Conservation (phyloP, 2,329 filamentous ascomycete species). For the Aspergillus sp. region DNA sequence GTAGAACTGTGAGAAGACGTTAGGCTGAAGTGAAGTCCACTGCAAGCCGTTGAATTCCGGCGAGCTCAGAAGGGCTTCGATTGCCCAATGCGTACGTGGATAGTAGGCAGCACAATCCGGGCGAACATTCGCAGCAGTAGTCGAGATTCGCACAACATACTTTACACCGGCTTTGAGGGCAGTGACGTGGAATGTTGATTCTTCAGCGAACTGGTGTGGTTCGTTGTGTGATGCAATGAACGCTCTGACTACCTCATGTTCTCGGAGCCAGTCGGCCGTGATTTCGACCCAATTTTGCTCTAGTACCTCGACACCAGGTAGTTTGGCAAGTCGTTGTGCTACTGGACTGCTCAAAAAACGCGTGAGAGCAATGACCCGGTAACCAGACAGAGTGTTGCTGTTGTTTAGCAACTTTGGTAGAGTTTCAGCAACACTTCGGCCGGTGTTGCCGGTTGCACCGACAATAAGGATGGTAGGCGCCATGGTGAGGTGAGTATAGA, state of each 20-base stretch:
- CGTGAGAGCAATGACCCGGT: constrained; percentile 28
- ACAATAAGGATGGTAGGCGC: constrained; percentile 29
- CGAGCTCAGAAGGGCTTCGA: constrained; percentile 32
- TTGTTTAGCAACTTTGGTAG: constrained; percentile 18
- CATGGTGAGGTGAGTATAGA: constrained; percentile 14
- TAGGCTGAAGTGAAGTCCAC: constrained; percentile 39
- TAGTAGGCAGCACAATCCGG: constrained; percentile 33
- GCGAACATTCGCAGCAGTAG: constrained; percentile 30
- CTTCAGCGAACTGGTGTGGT: constrained; percentile 35
- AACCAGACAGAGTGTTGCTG: constrained; percentile 6
- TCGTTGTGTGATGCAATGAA: constrained; percentile 37
- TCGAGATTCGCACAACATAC: constrained; percentile 41
- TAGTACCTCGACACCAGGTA: constrained; percentile 29
- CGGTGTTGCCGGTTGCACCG: constrained; percentile 37
- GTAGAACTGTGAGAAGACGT: constrained; percentile 21
- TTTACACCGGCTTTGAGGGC: constrained; percentile 32
- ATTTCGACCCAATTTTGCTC: constrained; percentile 35
- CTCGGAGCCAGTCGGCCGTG: constrained; percentile 35
- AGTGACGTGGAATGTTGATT: constrained; percentile 31
- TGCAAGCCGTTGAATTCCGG: constrained; percentile 29
- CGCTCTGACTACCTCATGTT: constrained; percentile 28
- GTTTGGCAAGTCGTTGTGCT: constrained; percentile 20
- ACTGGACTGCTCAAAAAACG: constrained; percentile 17
- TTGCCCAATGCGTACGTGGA: constrained; percentile 35
- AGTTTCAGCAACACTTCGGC: constrained; percentile 20